phyloP scores from a whole-genome alignment of 2,329 filamentous ascomycete species.

The Calonectria leucothoes region DNA sequence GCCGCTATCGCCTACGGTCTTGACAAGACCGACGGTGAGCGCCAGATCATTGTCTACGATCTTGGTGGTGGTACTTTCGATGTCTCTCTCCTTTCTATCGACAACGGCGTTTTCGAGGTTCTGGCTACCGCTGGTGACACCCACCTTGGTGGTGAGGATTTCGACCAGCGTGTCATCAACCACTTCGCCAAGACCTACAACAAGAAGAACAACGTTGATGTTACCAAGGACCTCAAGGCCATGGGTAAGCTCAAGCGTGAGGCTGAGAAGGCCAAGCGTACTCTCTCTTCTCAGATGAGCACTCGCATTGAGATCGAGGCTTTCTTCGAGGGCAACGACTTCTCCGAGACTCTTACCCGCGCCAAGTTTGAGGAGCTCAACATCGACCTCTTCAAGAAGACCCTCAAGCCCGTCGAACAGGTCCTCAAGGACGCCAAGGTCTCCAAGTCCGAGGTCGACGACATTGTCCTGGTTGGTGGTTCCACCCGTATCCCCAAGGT shows the following conservation, averaged over 20 bases:
- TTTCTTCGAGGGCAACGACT: constrained; percentile 96
- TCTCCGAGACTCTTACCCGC: constrained; percentile 97
- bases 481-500: constrained; percentile 99
- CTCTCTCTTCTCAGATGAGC: constrained; percentile 93
- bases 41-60: constrained; percentile 93
- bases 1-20: constrained; percentile 95
- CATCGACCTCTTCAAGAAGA: constrained; percentile 99
- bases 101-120: constrained; percentile 94
- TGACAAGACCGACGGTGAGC: constrained; percentile 85
- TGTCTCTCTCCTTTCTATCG: constrained; percentile 92
- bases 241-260: constrained; percentile 99
- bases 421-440: constrained; percentile 98
- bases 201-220: constrained; percentile 95
- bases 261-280: constrained; percentile 99
- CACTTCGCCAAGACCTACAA: constrained; percentile 98
- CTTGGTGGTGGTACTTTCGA: constrained; percentile 95
- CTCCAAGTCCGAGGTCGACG: constrained; percentile 93
- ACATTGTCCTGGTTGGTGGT: constrained; percentile 98
- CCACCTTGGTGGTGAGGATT: constrained; percentile 98
- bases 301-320: constrained; percentile 96
- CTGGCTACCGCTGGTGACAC: constrained; percentile 96
- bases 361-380: constrained; percentile 99
- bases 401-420: constrained; percentile 97
- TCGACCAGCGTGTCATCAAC: constrained; percentile 97
- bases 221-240: constrained; percentile 94